Evolutionary conservation across 106 monocot species (phyloP), one percentile per base, ranked within the genome.

Genomic region (Iris macrosiphon): DNA sequence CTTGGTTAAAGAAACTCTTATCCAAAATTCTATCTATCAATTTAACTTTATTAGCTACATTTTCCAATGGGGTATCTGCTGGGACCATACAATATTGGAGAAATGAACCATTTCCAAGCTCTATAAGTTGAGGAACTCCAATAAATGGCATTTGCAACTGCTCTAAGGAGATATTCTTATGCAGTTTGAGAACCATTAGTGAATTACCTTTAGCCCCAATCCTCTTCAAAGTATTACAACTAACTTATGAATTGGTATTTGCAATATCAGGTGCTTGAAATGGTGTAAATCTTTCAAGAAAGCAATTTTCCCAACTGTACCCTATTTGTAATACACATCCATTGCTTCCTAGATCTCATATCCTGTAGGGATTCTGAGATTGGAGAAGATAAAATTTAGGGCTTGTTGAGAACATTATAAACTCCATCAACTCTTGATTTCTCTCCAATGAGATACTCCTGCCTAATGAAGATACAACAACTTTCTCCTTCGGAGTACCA

Each of bases 101-200:
- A 26, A 80, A 80, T 50, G 24, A 66, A 21, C 87, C 87, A 19
- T 78, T 87, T 23, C 81, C 81, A 25, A 87, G 72, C 17, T 87
- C 77, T 49, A 41, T 57, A 34, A 87, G 66, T 21, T 72, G 76
- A 26, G 87, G 87, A 31, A 71, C 70, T 19, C 40, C 42, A 17
- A 47, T 23, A 25, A 87, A 60, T 7, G 82, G 49, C 45, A 55
- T 74, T 6, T 22, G 33, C 4, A 87, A 61, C n/a, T 75, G 70
- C 9, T 77, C 75, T n/a, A 78, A 42, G 0, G 66, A 60, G 1
- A 87, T 60, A 39, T 60, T 40, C 25, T 62, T 61, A 44, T 82
- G 78, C 13, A 87, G 58, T 60, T 75, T 71, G 14, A 87, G 52
- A 31, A 63, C 55, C 48, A 57, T 78, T 1, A 87, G 72, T 28